Evolutionary conservation across 768 basidiomycete species (phyloP).

Genomic region (Hemileccinum impolitum): DNA sequence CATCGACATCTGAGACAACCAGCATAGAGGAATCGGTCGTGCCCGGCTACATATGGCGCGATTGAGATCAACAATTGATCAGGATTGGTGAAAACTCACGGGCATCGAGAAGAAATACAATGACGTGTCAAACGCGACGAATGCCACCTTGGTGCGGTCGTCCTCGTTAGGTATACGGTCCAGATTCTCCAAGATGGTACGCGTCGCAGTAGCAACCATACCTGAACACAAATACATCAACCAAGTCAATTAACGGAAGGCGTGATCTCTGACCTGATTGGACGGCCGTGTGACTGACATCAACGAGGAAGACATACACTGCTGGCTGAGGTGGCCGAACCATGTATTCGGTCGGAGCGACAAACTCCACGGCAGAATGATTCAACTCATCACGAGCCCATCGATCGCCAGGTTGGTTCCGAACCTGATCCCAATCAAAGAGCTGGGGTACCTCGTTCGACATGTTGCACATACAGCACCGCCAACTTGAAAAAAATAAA

Average conservation of each 20-base stretch:
- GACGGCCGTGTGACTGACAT: constrained; percentile 89
- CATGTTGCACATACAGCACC: constrained; percentile 98
- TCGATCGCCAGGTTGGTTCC: constrained; percentile 91
- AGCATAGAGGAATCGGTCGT: constrained; percentile 86
- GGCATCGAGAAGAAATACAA: constrained; percentile 97
- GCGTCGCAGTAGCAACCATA: constrained; percentile 97
- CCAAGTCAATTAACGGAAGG: background rate
- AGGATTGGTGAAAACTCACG: constrained; percentile 29
- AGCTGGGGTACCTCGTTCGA: constrained; percentile 97
- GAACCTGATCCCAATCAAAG: constrained; percentile 96
- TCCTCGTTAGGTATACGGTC: constrained; percentile 96
- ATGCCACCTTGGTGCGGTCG: constrained; percentile 84
- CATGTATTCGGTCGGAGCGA: constrained; percentile 99
- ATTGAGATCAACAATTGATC: constrained; percentile 1
- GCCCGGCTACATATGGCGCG: constrained; percentile 46
- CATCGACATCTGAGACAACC: constrained; percentile 94
- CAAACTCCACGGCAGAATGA: constrained; percentile 90
- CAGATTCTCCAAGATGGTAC: constrained; percentile 92
- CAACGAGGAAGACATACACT: constrained; percentile 95
- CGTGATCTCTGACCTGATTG: constrained; percentile 66
- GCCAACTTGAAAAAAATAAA: constrained; percentile 61
- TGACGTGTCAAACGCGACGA: constrained; percentile 89
- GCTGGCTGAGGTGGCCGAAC: constrained; percentile 97
- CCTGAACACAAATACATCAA: constrained; percentile 41
- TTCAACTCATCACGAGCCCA: constrained; percentile 95